Percentiles rank a stretch among this genome's conserved stretches.
These are phyloP conservation scores for Saturnispora sanitii DNA, from an alignment of 805 yeast genomes.

Conservation along the genomic window DNA sequence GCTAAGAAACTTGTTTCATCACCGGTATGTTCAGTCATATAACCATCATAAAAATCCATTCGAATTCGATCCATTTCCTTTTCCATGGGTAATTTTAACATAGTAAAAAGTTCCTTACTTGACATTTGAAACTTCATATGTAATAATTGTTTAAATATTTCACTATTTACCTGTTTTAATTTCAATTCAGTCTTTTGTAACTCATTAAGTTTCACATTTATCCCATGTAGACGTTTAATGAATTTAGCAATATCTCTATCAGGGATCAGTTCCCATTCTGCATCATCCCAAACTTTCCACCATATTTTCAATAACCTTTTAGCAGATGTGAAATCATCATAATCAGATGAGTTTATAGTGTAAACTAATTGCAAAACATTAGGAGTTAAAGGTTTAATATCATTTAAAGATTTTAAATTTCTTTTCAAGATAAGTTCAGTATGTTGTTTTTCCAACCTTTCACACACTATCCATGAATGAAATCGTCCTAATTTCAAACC, in stretches of 20 bases:
- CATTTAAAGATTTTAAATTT: background rate
- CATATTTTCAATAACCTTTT: conserved; percentile 6
- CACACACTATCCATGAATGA: background rate
- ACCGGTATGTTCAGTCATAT: background rate
- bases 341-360: background rate
- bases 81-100: conserved; percentile 8
- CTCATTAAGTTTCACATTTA: conserved; percentile 1
- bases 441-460: background rate
- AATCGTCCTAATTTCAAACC: background rate
- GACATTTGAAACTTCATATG: conserved; percentile 5
- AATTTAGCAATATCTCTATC: conserved; percentile 10
- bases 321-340: conserved; percentile 2
- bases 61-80: background rate
- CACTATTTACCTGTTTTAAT: background rate
- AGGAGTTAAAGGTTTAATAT: background rate
- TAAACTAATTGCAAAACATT: conserved; percentile 6
- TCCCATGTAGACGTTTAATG: conserved; percentile 7
- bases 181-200: conserved; percentile 2
- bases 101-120: conserved; percentile 11
- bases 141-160: conserved; percentile 8
- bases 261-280: background rate
- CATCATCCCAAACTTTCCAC: conserved; percentile 1
- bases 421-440: background rate
- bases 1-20: background rate
- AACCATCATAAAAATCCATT: conserved; percentile 1